Conservation (phyloP, 345 rosid genomes). For the Mangifera indica region DNA sequence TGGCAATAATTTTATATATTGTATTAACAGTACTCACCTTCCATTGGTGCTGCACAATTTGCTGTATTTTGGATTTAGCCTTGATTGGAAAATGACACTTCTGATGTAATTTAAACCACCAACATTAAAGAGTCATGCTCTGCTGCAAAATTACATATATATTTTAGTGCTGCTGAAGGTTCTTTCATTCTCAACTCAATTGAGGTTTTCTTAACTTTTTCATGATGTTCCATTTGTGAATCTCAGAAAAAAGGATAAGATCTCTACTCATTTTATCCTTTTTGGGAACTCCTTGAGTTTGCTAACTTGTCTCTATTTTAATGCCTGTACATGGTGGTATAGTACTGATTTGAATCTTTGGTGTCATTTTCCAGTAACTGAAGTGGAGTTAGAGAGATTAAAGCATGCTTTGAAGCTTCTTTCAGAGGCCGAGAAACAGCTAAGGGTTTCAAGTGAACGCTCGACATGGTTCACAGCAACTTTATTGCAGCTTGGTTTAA, state of each 20-base stretch:
- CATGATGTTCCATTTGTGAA: too few species aligned
- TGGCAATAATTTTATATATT: not conserved
- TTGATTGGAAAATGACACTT: not conserved
- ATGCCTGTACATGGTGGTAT: not conserved
- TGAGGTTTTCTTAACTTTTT: too few species aligned
- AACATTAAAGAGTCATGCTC: not conserved
- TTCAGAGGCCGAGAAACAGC: slow-evolving; percentile 92
- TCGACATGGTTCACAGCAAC: slow-evolving; percentile 98
- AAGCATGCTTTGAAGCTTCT: slow-evolving; percentile 97
- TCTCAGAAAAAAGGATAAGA: too few species aligned
- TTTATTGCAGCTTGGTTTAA: slow-evolving; percentile 85
- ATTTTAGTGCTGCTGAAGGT: not conserved
- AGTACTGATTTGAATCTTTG: slow-evolving; percentile 10
- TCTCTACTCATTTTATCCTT: too few species aligned
- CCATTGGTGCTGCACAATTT: not conserved
- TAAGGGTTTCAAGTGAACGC: slow-evolving; percentile 82
- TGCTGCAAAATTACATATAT: not conserved
- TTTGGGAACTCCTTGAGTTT: too few species aligned
- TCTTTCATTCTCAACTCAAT: too few species aligned
- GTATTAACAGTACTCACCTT: not conserved
- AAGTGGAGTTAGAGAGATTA: slow-evolving; percentile 75
- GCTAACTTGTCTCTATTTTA: too few species aligned
- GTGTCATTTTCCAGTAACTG: slow-evolving; percentile 57
- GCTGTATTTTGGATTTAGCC: not conserved
- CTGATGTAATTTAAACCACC: not conserved